phyloP scores from a whole-genome alignment of 129 eudicot species.

The Oenanthe sinensis region DNA sequence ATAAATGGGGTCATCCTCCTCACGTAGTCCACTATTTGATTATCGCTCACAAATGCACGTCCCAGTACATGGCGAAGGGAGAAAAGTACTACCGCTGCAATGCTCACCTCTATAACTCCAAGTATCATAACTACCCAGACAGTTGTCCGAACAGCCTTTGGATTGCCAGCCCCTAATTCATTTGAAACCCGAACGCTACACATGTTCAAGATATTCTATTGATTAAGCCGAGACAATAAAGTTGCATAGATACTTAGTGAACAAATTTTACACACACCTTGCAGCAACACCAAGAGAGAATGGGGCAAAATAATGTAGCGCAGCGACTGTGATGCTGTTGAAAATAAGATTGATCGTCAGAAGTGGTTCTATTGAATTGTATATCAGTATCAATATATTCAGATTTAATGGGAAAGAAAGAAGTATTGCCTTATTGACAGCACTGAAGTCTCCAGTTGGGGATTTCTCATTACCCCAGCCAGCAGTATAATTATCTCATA shows the following conservation, averaged over 20 bases:
- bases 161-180: slow-evolving; percentile 25
- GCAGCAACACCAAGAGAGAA: slow-evolving; percentile 8
- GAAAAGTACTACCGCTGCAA: slow-evolving; percentile 10
- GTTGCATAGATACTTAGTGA: not conserved
- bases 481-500: slow-evolving; percentile 8
- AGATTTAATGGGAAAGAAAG: not conserved
- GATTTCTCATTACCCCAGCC: slow-evolving; percentile 8
- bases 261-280: not conserved
- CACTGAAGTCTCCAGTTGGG: slow-evolving; percentile 11
- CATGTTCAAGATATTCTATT: not conserved
- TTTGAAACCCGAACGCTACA: slow-evolving; percentile 6
- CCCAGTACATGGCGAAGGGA: slow-evolving; percentile 9
- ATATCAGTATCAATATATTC: not conserved
- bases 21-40: slow-evolving; percentile 23
- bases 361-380: not conserved
- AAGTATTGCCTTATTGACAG: slow-evolving; percentile 1
- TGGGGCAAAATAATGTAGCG: not conserved
- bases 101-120: slow-evolving; percentile 18
- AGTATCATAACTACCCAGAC: slow-evolving; percentile 24
- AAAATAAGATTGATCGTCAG: not conserved
- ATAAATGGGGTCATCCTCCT: slow-evolving; percentile 10
- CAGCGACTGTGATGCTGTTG: slow-evolving; percentile 2
- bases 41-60: slow-evolving; percentile 20
- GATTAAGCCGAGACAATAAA: not conserved
- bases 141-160: slow-evolving; percentile 19